Conservation (phyloP, 345 rosid genomes). For the Mercurialis annua region DNA sequence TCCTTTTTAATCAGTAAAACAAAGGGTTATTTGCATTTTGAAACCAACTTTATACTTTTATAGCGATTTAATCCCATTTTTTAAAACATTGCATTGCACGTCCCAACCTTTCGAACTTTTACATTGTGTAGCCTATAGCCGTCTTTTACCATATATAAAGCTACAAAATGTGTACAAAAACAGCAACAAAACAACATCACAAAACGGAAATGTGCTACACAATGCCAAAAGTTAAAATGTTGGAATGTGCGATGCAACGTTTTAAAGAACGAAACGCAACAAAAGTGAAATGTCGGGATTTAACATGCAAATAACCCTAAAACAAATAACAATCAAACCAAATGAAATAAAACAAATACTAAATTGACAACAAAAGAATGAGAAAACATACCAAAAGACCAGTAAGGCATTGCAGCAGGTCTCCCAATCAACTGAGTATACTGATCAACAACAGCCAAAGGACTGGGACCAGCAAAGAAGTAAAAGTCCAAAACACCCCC, state of each 20-base stretch:
- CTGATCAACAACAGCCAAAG: conserved; percentile 77
- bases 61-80: background rate
- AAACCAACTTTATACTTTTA: too few relatives aligned
- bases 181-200: too few relatives aligned
- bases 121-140: too few relatives aligned
- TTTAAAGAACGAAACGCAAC: too few relatives aligned
- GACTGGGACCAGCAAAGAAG: conserved; percentile 81
- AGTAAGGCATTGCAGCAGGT: conserved; percentile 99
- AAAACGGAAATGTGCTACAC: too few relatives aligned
- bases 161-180: too few relatives aligned
- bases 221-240: too few relatives aligned
- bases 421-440: conserved; percentile 78
- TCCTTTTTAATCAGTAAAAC: too few relatives aligned
- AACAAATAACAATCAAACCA: background rate
- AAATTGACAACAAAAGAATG: background rate
- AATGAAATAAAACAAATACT: background rate
- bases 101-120: background rate
- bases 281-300: too few relatives aligned
- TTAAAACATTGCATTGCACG: background rate
- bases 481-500: conserved; percentile 94
- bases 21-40: too few relatives aligned
- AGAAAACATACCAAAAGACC: conserved; percentile 75
- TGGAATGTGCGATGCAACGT: too few relatives aligned
- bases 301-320: background rate
- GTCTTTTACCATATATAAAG: too few relatives aligned